phyloP scores from a whole-genome alignment of 352 stramenopile genomes.

The Globisporangium nagaii region DNA sequence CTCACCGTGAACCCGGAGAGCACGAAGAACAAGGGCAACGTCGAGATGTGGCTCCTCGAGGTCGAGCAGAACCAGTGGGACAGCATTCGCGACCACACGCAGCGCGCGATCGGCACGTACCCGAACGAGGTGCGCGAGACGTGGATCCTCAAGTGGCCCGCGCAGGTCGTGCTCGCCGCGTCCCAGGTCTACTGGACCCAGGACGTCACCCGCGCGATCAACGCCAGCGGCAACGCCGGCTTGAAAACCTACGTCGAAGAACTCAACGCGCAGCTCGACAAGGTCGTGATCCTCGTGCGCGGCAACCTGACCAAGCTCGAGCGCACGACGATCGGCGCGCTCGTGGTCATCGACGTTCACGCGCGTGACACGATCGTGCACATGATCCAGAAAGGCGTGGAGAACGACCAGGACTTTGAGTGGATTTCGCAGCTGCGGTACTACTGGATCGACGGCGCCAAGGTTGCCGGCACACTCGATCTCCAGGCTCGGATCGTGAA shows the following conservation, averaged over 20 bases:
- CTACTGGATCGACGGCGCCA: conserved; percentile 84
- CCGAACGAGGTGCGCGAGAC: conserved; percentile 58
- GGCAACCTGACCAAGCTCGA: conserved; percentile 89
- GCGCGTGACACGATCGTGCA: conserved; percentile 89
- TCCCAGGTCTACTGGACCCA: conserved; percentile 94
- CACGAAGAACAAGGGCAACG: conserved; percentile 91
- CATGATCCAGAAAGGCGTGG: conserved; percentile 88
- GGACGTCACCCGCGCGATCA: conserved; percentile 87
- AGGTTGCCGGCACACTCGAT: conserved; percentile 42
- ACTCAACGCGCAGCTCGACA: conserved; percentile 86
- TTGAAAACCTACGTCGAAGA: conserved; percentile 75
- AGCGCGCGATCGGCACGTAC: conserved; percentile 85
- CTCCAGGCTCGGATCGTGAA: conserved; percentile 89
- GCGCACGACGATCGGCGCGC: conserved; percentile 88
- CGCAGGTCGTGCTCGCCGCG: conserved; percentile 90
- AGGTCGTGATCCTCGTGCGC: conserved; percentile 89
- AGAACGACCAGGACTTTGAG: conserved; percentile 90
- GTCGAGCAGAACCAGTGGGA: conserved; percentile 91
- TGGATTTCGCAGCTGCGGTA: conserved; percentile 93
- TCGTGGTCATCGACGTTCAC: conserved; percentile 93
- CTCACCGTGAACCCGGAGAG: conserved; percentile 88
- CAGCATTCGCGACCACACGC: conserved; percentile 88
- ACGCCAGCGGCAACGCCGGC: conserved; percentile 50
- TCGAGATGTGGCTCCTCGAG: conserved; percentile 93
- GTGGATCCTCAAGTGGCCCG: conserved; percentile 93